These are phyloP conservation scores for Sodiomyces alkalinus DNA, from an alignment of 2,329 filamentous ascomycete genomes.

Conservation along the genomic window DNA sequence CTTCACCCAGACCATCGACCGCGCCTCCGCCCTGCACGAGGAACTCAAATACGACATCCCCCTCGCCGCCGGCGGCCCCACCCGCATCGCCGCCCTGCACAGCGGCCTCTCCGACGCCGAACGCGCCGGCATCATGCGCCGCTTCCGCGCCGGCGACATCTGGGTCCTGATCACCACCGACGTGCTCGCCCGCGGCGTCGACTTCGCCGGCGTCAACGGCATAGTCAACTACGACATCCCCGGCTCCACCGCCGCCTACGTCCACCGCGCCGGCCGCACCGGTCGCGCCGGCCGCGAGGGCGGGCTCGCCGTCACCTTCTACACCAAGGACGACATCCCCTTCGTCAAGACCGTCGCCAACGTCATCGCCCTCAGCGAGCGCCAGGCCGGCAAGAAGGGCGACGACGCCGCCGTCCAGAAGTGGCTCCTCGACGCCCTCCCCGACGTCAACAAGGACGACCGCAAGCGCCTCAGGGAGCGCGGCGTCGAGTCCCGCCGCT, in stretches of 20 bases:
- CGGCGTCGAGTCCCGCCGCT: constrained; percentile 59
- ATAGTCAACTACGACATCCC: constrained; percentile 98
- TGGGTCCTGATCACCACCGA: constrained; percentile 97
- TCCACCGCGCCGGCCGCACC: constrained; percentile 85
- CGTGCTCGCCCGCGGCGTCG: constrained; percentile 77
- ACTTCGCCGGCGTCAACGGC: constrained; percentile 88
- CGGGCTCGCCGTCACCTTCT: constrained; percentile 83
- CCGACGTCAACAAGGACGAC: constrained; percentile 68
- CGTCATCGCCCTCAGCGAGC: constrained; percentile 74
- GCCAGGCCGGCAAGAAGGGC: constrained; percentile 40
- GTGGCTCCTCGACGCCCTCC: constrained; percentile 81
- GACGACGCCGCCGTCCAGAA: constrained; percentile 51
- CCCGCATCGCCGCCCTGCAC: constrained; percentile 79
- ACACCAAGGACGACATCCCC: constrained; percentile 87
- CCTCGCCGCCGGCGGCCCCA: constrained; percentile 66
- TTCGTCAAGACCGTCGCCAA: constrained; percentile 85
- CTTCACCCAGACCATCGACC: constrained; percentile 90
- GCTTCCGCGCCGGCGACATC: constrained; percentile 80
- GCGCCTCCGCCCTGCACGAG: constrained; percentile 72
- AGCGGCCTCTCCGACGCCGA: constrained; percentile 65
- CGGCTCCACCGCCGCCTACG: constrained; percentile 75
- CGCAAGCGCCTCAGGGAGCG: constrained; percentile 68
- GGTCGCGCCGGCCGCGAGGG: constrained; percentile 77
- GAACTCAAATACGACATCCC: constrained; percentile 94
- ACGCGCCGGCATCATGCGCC: constrained; percentile 69